Evolutionary conservation across 129 eudicot genomes (phyloP), one percentile per base, ranked within the genome.

Genomic region (Centaurea solstitialis): DNA sequence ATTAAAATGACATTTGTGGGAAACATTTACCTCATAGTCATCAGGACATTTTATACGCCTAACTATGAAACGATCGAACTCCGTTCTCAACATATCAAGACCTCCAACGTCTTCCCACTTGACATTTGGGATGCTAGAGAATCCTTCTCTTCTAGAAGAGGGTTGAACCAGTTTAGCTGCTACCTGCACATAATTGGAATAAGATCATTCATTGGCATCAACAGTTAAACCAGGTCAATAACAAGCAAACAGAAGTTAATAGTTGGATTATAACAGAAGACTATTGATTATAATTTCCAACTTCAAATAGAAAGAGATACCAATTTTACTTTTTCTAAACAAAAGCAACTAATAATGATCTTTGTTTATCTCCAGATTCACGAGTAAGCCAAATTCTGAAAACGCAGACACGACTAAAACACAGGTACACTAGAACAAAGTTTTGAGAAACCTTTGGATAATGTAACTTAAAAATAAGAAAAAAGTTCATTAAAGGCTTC

Each of bases 81-180:
- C 92, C 71, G 73, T 77, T 82, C 97, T 90, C 77, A 94, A 80
- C 18, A 71, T 18, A 76, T 86, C 80, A 82, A 94, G 93, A 76
- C 98, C 97, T 66, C 97, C 97, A 82, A 91, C 98, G 74, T 94
- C 98, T 57, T 90, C 98, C 97, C 98, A 91, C 70, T 86, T 91
- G 15, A 91, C 91, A 86, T 87, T 83, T 23, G 98, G 98, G 50
- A 94, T 86, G 38, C 85, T 83, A 20, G 97, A 89, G 71, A 94
- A 94, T 59, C 98, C 98, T 90, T 94, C 98, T 87, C 98, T 90
- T 89, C 89, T 90, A 13, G 91, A 88, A 72, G 98, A 90, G 15
- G 94, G 94, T 77, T 90, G 94, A 64, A 90, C 89, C 82, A 80
- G 23, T 81, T 86, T 90, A 28, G 86, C 83, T 23, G 94, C 92